Base-by-base conservation (phyloP, 1,284 basidiomycete genomes). In the Apiotrichum akiyoshidainum region DNA sequence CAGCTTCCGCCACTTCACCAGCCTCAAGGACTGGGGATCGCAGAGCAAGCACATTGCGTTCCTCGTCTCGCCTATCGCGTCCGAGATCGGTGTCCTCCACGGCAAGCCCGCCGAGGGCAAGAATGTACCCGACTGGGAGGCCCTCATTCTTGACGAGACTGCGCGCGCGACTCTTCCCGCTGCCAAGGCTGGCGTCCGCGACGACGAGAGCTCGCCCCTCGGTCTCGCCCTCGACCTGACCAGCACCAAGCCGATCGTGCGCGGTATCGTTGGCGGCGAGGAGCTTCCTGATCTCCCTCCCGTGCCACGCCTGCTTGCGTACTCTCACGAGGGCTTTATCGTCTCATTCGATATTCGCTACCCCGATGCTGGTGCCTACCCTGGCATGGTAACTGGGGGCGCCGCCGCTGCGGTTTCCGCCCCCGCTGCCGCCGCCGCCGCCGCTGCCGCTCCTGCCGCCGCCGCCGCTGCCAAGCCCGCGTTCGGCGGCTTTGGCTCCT, bases 211-310 rank as follows among this genome's bases (percentile, higher is more conserved):
- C 0, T 76, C 77, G 4, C 79, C 80, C 0, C 62, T 84, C 12
- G 81, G 77, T 0, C 63, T 84, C 45, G 81, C 74, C 0, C 64
- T 83, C 31, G 83, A 83, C 60, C 67, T 83, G n/a, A 79, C 80
- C 1, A 75, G 76, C 17, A 68, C 69, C 0, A 78, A 75, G 52
- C 69, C 78, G 0, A 75, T 79, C 46, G 67, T 66, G 33, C 70
- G 75, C 42, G 79, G 80, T 5, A 78, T 79, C 19, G 78, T 78
- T 8, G 75, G 78, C 11, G 80, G 79, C 0, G 75, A 77, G 19
- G 79, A 78, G 44, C 71, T 72, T 11, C 68, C 75, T 5, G 81
- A 80, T 60, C 64, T 81, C 5, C 75, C 78, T 2, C 75, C 81
- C 1, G 69, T 74, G 16, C 81, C 81, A 0, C 71, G 79, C 9